These are phyloP conservation scores for Raphanus raphanistrum DNA, from an alignment of 345 rosid genomes.

Conservation along the genomic window DNA sequence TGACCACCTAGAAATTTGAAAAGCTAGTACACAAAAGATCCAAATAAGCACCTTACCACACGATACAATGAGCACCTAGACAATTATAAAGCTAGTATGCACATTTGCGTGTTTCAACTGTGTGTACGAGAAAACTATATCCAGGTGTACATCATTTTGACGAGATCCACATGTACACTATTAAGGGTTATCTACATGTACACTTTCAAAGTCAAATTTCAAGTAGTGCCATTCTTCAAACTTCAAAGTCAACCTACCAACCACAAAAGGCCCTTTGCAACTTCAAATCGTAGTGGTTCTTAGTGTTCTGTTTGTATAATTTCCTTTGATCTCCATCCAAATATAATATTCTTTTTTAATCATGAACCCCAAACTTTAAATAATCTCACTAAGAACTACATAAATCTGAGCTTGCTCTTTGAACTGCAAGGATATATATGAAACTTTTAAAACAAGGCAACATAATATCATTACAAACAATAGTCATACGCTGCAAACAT, in stretches of 20 bases:
- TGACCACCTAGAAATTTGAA: too few species aligned
- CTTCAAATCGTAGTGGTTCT: conserved; percentile 16
- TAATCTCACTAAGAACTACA: too few species aligned
- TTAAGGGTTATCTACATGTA: not conserved
- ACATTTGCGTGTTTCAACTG: too few species aligned
- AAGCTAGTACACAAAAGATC: too few species aligned
- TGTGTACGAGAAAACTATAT: too few species aligned
- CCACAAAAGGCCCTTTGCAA: conserved; percentile 11
- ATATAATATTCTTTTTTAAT: not conserved
- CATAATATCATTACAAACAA: not conserved
- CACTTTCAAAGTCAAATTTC: not conserved
- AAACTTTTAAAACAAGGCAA: too few species aligned
- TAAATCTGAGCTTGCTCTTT: too few species aligned
- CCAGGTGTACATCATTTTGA: not conserved
- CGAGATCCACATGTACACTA: not conserved
- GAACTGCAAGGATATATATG: too few species aligned
- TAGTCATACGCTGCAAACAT: not conserved
- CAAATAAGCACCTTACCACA: too few species aligned
- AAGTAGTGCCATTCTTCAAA: conserved; percentile 28
- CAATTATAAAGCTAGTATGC: too few species aligned
- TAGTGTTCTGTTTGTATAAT: not conserved
- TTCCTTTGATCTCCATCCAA: conserved; percentile 2
- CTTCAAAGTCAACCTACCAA: conserved; percentile 34
- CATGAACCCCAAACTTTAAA: too few species aligned
- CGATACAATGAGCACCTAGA: too few species aligned